A percentile compares a stretch with the other conserved stretches of the same genome.
These are phyloP conservation scores for Blastomyces percursus DNA, from an alignment of 2,329 filamentous ascomycete species.

Conservation along the genomic window DNA sequence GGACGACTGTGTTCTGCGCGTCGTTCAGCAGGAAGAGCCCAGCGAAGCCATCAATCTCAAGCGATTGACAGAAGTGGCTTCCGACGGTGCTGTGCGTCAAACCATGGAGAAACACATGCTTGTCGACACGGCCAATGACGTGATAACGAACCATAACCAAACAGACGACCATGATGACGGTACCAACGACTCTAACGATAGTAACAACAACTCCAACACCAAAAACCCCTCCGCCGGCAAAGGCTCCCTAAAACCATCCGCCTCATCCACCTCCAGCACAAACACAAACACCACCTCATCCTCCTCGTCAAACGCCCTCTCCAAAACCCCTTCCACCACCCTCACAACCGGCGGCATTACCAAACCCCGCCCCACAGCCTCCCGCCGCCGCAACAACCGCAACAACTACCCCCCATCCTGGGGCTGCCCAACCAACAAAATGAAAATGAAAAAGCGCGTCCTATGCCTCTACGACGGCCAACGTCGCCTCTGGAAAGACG, in stretches of 20 bases:
- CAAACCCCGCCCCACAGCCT: slow-evolving; percentile 52
- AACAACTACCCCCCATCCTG: slow-evolving; percentile 89
- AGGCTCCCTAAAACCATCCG: slow-evolving; percentile 17
- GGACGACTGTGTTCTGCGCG: slow-evolving; percentile 56
- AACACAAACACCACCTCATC: neutral
- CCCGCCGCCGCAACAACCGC: slow-evolving; percentile 71
- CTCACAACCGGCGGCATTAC: slow-evolving; percentile 65
- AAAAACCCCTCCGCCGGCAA: slow-evolving; percentile 42
- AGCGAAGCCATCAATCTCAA: slow-evolving; percentile 48
- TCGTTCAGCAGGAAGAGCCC: slow-evolving; percentile 50
- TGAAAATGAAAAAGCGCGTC: slow-evolving; percentile 98
- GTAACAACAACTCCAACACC: slow-evolving; percentile 17
- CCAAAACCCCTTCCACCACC: slow-evolving; percentile 45
- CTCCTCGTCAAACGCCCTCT: slow-evolving; percentile 30
- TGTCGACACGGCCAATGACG: slow-evolving; percentile 38
- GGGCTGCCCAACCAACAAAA: slow-evolving; percentile 84
- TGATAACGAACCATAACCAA: slow-evolving; percentile 43
- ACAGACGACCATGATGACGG: slow-evolving; percentile 40
- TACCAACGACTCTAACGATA: slow-evolving; percentile 7
- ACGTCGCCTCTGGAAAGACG: slow-evolving; percentile 86
- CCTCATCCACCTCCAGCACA: slow-evolving; percentile 8
- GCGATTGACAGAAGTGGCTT: slow-evolving; percentile 47
- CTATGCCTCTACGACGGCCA: slow-evolving; percentile 84
- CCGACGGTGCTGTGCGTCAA: slow-evolving; percentile 46
- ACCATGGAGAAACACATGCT: slow-evolving; percentile 49